Conservation (phyloP, 176 grass and related monocot genomes). For the Microstegium vimineum region DNA sequence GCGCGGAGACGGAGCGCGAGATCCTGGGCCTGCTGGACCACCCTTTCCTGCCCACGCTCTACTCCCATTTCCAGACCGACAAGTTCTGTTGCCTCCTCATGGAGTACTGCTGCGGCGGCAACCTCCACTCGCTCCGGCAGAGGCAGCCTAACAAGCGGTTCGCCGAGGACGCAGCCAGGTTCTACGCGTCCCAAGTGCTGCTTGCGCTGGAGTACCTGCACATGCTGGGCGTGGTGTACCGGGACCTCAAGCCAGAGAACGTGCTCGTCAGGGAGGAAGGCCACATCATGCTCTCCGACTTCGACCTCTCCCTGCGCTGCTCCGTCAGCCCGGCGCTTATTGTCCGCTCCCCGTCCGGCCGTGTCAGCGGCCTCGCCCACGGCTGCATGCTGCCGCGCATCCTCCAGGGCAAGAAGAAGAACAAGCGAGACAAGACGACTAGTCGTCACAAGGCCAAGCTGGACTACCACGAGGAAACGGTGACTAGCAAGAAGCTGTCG, state of each 20-base stretch:
- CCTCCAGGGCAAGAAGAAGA: conserved; percentile 40
- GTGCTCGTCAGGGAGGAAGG: conserved; percentile 78
- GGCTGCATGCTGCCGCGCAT: conserved; percentile 77
- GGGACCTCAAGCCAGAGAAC: conserved; percentile 87
- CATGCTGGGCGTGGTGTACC: conserved; percentile 89
- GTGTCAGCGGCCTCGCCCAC: conserved; percentile 22
- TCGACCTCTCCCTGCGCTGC: conserved; percentile 83
- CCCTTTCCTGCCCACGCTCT: conserved; percentile 89
- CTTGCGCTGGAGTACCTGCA: conserved; percentile 89
- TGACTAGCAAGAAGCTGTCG: background rate
- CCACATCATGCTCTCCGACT: conserved; percentile 97
- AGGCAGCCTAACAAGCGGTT: conserved; percentile 77
- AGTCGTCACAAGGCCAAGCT: background rate
- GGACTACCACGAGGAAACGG: background rate
- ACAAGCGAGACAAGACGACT: background rate
- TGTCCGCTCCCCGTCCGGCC: conserved; percentile 60
- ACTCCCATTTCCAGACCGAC: conserved; percentile 85
- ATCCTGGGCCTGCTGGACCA: conserved; percentile 82
- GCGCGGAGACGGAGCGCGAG: conserved; percentile 81
- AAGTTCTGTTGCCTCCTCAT: conserved; percentile 94
- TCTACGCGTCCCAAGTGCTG: conserved; percentile 80
- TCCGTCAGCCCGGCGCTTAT: conserved; percentile 76
- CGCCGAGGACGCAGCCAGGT: conserved; percentile 77
- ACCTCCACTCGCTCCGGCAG: conserved; percentile 87
- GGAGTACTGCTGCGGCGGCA: conserved; percentile 95